Evolutionary conservation across 768 basidiomycete species (phyloP).

Genomic region (Leccinellum luteum): DNA sequence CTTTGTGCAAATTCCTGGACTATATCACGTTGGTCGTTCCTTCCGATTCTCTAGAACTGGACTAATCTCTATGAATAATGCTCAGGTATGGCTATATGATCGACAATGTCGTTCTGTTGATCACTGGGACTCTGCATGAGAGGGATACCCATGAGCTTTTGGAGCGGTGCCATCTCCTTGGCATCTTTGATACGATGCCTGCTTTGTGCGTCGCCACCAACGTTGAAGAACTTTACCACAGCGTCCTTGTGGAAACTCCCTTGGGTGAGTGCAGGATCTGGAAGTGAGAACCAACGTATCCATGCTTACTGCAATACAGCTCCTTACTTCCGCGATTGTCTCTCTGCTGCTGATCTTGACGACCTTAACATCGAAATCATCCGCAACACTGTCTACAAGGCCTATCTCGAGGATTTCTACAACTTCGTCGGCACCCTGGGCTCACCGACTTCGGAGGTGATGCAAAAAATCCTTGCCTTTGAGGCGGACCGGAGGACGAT

Average conservation of each 20-base stretch:
- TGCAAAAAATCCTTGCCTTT: constrained; percentile 89
- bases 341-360: constrained; percentile 93
- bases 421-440: constrained; percentile 76
- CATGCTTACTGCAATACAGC: constrained; percentile 40
- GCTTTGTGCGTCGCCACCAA: constrained; percentile 99
- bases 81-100: constrained; percentile 98
- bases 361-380: constrained; percentile 99
- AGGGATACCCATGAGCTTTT: constrained; percentile 96
- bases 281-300: neutral
- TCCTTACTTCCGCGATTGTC: constrained; percentile 94
- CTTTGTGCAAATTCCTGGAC: constrained; percentile 89
- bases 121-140: constrained; percentile 96
- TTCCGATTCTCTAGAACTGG: neutral
- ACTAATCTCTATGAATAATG: constrained; percentile 5
- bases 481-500: constrained; percentile 96
- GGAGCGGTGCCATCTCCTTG: constrained; percentile 95
- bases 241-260: constrained; percentile 95
- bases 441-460: constrained; percentile 84
- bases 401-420: constrained; percentile 98
- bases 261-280: constrained; percentile 60
- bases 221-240: constrained; percentile 96
- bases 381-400: constrained; percentile 98
- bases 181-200: constrained; percentile 98
- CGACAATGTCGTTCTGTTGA: constrained; percentile 96
- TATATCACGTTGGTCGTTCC: constrained; percentile 84